Conservation (phyloP, 2,329 filamentous ascomycete species). For the Aspergillus amoenus region DNA sequence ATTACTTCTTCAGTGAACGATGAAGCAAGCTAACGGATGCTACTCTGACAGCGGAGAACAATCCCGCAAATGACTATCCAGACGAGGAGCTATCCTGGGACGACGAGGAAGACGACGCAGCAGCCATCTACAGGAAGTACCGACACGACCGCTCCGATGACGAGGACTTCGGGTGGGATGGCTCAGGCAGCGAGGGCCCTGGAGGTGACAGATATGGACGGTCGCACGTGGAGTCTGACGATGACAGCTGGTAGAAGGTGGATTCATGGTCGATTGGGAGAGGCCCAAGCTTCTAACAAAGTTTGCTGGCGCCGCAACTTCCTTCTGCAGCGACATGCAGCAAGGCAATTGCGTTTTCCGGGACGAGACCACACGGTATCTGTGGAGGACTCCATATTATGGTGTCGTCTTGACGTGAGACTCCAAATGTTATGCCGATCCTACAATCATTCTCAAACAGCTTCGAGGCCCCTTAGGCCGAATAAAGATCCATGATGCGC, state of each 20-base stretch:
- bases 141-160: conserved; percentile 43
- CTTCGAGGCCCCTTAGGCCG: not conserved
- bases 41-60: conserved; percentile 44
- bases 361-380: not conserved
- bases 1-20: not conserved
- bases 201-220: conserved; percentile 14
- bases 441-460: not conserved
- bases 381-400: not conserved
- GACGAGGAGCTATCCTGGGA: conserved; percentile 50
- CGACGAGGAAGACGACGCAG: conserved; percentile 45
- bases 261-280: not conserved
- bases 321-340: conserved; percentile 1
- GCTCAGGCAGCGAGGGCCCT: conserved; percentile 33
- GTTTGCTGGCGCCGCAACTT: not conserved
- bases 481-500: not conserved
- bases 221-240: conserved; percentile 31
- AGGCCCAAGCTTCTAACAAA: not conserved
- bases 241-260: conserved; percentile 19
- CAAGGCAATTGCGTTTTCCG: not conserved
- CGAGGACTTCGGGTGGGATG: conserved; percentile 44
- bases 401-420: not conserved
- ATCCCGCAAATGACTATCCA: conserved; percentile 52
- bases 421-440: not conserved
- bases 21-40: conserved; percentile 4
- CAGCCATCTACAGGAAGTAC: conserved; percentile 41